These are phyloP conservation scores for Xylaria sp. DNA, from an alignment of 2,329 filamentous ascomycete genomes.

Conservation along the genomic window DNA sequence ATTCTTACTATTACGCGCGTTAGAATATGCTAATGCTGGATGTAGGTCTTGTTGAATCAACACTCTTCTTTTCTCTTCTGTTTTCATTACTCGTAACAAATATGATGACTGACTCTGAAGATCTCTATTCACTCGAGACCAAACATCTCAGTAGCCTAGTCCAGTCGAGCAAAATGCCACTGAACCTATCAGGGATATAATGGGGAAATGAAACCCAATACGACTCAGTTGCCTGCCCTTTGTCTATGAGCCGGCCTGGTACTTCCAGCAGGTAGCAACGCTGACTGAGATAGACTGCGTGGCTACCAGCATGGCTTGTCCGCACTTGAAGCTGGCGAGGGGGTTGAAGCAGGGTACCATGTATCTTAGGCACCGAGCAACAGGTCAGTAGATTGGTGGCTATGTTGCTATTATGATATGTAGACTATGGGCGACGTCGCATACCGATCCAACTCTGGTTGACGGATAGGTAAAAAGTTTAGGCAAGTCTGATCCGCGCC, in stretches of 20 bases:
- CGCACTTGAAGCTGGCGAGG: not conserved
- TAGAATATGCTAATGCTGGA: not conserved
- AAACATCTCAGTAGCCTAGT: not conserved
- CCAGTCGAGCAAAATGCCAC: not conserved
- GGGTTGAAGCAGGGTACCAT: not conserved
- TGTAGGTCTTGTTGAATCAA: not conserved
- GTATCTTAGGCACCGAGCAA: not conserved
- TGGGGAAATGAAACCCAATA: conserved; percentile 12
- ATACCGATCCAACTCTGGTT: conserved; percentile 22
- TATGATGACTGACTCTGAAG: too few relatives aligned
- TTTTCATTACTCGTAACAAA: not conserved
- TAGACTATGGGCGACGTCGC: too few relatives aligned
- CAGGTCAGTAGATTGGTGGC: not conserved
- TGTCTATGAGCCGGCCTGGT: not conserved
- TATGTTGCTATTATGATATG: not conserved
- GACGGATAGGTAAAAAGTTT: conserved; percentile 5
- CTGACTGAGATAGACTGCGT: not conserved
- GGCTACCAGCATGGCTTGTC: conserved; percentile 2
- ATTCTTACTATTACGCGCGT: not conserved
- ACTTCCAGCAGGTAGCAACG: conserved; percentile 4
- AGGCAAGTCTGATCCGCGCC: conserved; percentile 20
- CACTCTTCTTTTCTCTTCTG: not conserved
- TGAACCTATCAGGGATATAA: conserved; percentile 6
- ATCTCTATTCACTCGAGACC: too few relatives aligned
- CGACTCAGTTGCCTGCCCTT: conserved; percentile 21